Base-by-base conservation (phyloP, 1,139 yeast species). In the Starmera stellimalicola region DNA sequence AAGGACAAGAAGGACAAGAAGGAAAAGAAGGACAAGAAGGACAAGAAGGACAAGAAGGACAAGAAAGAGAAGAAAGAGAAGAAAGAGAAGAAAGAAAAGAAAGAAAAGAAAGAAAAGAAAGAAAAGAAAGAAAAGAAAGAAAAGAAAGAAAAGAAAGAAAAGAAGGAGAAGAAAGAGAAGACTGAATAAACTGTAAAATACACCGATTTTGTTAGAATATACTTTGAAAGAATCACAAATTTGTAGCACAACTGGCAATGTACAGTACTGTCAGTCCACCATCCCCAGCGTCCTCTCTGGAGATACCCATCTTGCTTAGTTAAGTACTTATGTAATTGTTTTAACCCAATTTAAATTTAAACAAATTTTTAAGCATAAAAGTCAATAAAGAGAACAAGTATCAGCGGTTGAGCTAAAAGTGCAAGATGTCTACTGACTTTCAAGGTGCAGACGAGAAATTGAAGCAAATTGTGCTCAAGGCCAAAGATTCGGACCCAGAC, bases 401-500 rank as follows among this genome's bases (percentile, higher is more conserved):
- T n/a, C n/a, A n/a, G n/a, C n/a, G n/a, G n/a, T n/a, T n/a, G n/a
- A n/a, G n/a, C 15, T 9, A 20, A 33, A 23, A 32, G 20, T 14
- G 18, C 25, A 37, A 41, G 45, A 44, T 65, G 47, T 55, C 65
- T 38, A 77, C 76, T 46, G 56, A 59, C 54, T 48, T 63, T 65
- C 50, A 66, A 62, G 42, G 58, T 48, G 51, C 51, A 32, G 58
- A 69, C 58, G 58, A 70, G 58, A 54, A 76, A 74, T 60, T 73
- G 65, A 58, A 73, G 64, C 59, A 77, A 70, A 58, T 73, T 71
- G 55, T 70, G 62, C 57, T 60, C 57, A 65, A 67, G 65, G 73
- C 77, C 16, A 61, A 63, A 33, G 82, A 76, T 45, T 78, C 79
- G 17, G 95, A 85, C 48, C 82, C 93, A 4, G 95, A 85, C 52